phyloP scores from a whole-genome alignment of 2,329 filamentous ascomycete species.

The Trichoderma koningii region DNA sequence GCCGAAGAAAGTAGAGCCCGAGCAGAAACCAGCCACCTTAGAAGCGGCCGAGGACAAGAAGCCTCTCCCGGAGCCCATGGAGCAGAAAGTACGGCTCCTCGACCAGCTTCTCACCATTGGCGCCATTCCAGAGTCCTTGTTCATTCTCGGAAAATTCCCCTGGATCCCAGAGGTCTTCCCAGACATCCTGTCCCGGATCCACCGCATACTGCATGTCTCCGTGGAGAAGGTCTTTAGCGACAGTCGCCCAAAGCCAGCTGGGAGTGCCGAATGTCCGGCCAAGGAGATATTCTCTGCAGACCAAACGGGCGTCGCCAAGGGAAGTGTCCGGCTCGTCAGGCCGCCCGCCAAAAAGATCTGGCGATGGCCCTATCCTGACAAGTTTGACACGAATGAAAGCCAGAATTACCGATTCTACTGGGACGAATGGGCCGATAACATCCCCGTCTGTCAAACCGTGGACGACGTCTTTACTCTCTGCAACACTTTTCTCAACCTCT shows the following conservation, averaged over 20 bases:
- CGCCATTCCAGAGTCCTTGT: conserved; percentile 88
- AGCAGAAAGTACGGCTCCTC: conserved; percentile 85
- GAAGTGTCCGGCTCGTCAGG: conserved; percentile 63
- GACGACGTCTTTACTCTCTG: conserved; percentile 90
- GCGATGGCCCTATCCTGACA: conserved; percentile 83
- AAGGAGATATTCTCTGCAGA: conserved; percentile 57
- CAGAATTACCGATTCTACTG: conserved; percentile 92
- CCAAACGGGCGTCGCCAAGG: conserved; percentile 68
- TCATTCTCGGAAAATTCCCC: conserved; percentile 86
- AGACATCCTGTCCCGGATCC: conserved; percentile 76
- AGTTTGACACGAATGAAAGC: conserved; percentile 71
- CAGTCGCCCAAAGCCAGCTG: conserved; percentile 42
- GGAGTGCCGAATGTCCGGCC: conserved; percentile 42
- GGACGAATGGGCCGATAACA: conserved; percentile 93
- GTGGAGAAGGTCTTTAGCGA: conserved; percentile 70
- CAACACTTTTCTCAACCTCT: conserved; percentile 78
- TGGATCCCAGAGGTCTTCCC: conserved; percentile 88
- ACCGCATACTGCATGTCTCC: conserved; percentile 82
- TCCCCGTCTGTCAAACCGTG: conserved; percentile 85
- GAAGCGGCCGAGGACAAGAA: conserved; percentile 51
- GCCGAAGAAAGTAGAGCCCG: conserved; percentile 53
- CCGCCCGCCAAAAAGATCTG: conserved; percentile 66
- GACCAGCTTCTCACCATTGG: conserved; percentile 87
- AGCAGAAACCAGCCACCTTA: conserved; percentile 51
- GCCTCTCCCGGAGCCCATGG: conserved; percentile 69